Base-by-base conservation (phyloP, 768 basidiomycete species). In the Stropharia rugosoannulata region DNA sequence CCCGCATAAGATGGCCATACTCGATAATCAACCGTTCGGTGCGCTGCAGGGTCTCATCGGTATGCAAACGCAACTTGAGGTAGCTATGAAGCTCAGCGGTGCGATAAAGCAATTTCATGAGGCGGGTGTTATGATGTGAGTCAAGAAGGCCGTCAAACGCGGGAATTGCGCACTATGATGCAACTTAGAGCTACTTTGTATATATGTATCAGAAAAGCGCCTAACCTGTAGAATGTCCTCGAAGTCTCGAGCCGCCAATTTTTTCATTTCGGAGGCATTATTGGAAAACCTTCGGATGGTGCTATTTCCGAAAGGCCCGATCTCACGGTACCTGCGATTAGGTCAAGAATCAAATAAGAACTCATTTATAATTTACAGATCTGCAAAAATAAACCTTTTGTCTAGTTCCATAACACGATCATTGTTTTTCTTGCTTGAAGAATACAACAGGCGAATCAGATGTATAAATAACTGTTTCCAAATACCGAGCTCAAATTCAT, bases 71-170 rank as follows among this genome's bases (percentile, higher is more conserved):
- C 12, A 0, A 69, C 63, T 0, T 70, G 69, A 44, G 73, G 72
- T 41, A 73, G 0, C 62, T 64, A 56, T 75, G 73, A 69, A 71
- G 75, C 49, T 66, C 60, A 1, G 67, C 64, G 22, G 66, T 62
- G 0, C 51, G 37, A 46, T 65, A 73, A 0, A 76, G 48, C 0
- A 75, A 61, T 1, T 59, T 63, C 10, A 60, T 57, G 0, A 73
- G 42, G 1, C 48, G 35, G 47, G 35, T 16, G 29, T 62, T 51
- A 25, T 74, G 62, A 0, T 49, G 49, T 5, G 12, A 51, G 0
- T 60, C 65, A 0, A 78, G 58, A 0, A 78, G 62, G 0, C 70
- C 73, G 18, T 77, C 70, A 29, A 76, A 74, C 0, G 57, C 68
- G 0, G 76, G 75, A 0, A 77, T 67, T 2, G 65, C 57, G 54